These are phyloP conservation scores for Starmerella sp. DNA, from an alignment of 805 yeast genomes.

Conservation along the genomic window DNA sequence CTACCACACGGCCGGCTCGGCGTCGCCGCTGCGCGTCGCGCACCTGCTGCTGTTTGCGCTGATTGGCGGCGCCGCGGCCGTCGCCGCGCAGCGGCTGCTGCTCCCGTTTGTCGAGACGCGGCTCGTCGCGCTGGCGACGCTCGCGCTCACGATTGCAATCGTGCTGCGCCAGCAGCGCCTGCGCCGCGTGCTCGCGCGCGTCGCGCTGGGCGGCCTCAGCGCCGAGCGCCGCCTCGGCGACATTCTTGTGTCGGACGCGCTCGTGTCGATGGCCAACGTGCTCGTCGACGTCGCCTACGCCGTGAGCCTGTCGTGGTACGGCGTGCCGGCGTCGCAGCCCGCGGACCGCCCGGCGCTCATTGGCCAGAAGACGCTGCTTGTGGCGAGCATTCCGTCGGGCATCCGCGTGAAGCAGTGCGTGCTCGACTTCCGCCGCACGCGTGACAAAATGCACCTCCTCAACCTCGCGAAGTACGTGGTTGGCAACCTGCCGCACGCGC, in stretches of 20 bases:
- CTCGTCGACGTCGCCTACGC: slow-evolving; percentile 55
- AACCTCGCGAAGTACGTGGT: slow-evolving; percentile 60
- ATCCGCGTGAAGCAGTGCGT: slow-evolving; percentile 76
- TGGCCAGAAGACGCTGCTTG: slow-evolving; percentile 23
- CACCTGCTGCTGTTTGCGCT: background rate
- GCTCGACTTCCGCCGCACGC: slow-evolving; percentile 47
- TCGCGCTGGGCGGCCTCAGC: slow-evolving; percentile 51
- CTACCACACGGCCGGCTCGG: background rate
- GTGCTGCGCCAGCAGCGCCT: slow-evolving; percentile 37
- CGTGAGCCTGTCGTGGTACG: slow-evolving; percentile 37
- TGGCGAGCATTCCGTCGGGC: slow-evolving; percentile 47
- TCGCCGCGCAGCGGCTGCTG: background rate
- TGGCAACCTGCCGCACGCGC: slow-evolving; percentile 17
- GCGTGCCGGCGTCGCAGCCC: slow-evolving; percentile 9
- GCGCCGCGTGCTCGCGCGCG: slow-evolving; percentile 35
- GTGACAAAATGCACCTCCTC: slow-evolving; percentile 45
- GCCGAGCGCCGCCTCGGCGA: slow-evolving; percentile 54
- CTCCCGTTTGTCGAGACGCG: slow-evolving; percentile 10
- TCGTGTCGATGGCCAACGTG: slow-evolving; percentile 71
- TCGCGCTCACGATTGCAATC: slow-evolving; percentile 30
- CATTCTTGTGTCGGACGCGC: slow-evolving; percentile 69
- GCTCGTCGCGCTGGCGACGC: slow-evolving; percentile 33
- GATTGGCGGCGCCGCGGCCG: slow-evolving; percentile 5
- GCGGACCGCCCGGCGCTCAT: slow-evolving; percentile 7
- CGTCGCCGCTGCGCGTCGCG: slow-evolving; percentile 7